Conservation (phyloP, 768 basidiomycete species). For the Hypholoma fasciculare region DNA sequence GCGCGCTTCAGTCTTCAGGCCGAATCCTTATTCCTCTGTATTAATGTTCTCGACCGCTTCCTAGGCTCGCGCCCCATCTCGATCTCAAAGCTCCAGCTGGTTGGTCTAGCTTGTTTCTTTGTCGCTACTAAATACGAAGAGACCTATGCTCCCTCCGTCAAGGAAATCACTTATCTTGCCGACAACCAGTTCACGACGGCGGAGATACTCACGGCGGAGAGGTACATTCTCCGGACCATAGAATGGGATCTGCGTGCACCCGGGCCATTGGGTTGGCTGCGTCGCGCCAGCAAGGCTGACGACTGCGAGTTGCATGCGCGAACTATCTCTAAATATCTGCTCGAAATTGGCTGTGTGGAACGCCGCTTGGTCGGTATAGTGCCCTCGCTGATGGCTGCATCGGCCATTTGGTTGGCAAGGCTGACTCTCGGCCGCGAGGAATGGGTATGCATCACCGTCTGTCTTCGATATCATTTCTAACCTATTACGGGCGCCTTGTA, state of each 20-base stretch:
- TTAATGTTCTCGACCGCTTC: conserved; percentile 84
- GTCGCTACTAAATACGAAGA: conserved; percentile 93
- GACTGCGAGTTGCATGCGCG: conserved; percentile 84
- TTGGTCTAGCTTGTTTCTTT: conserved; percentile 87
- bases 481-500: conserved; percentile 6
- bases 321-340: conserved; percentile 87
- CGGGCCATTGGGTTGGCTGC: conserved; percentile 86
- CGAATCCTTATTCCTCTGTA: conserved; percentile 88
- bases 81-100: conserved; percentile 84
- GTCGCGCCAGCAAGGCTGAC: conserved; percentile 92
- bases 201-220: conserved; percentile 87
- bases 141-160: conserved; percentile 82
- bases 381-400: conserved; percentile 81
- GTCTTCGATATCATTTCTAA: not conserved
- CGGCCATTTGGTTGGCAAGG: conserved; percentile 84
- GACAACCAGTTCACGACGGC: conserved; percentile 75
- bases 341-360: conserved; percentile 85
- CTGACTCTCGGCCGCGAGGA: conserved; percentile 74
- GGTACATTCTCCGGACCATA: conserved; percentile 83
- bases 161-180: conserved; percentile 77
- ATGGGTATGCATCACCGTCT: conserved; percentile 61
- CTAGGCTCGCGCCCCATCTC: conserved; percentile 72
- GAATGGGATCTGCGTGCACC: conserved; percentile 87
- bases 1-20: conserved; percentile 81
- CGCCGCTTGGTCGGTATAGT: conserved; percentile 71